These are phyloP conservation scores for Teratosphaeria epicoccoides DNA, from an alignment of 2,329 filamentous ascomycete species.

Conservation along the genomic window DNA sequence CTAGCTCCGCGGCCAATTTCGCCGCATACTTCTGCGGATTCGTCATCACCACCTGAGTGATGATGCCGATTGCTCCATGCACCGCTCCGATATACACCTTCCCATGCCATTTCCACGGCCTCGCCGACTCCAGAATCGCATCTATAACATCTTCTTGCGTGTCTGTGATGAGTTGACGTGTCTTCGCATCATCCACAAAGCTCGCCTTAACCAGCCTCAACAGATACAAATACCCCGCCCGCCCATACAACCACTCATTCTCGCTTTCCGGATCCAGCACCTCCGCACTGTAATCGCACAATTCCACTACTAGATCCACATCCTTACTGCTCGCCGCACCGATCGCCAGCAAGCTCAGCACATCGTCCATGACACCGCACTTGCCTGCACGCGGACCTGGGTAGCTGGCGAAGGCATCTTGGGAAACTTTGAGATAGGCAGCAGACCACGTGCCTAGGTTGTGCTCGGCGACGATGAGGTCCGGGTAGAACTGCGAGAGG, in stretches of 20 bases:
- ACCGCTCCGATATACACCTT: slow-evolving; percentile 55
- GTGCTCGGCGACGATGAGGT: slow-evolving; percentile 36
- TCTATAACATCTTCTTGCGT: slow-evolving; percentile 48
- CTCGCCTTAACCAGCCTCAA: slow-evolving; percentile 52
- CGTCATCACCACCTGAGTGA: slow-evolving; percentile 57
- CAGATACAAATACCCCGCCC: slow-evolving; percentile 58
- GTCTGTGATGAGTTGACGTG: slow-evolving; percentile 42
- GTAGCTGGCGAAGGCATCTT: slow-evolving; percentile 40
- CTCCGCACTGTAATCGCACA: slow-evolving; percentile 41
- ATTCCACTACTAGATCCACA: slow-evolving; percentile 37
- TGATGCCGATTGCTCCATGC: slow-evolving; percentile 58
- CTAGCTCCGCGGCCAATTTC: slow-evolving; percentile 43
- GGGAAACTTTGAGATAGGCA: slow-evolving; percentile 40
- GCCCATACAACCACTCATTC: slow-evolving; percentile 57
- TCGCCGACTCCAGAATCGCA: slow-evolving; percentile 45
- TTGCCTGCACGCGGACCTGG: slow-evolving; percentile 35
- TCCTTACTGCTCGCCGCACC: slow-evolving; percentile 41
- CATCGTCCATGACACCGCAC: slow-evolving; percentile 42
- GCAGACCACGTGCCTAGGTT: slow-evolving; percentile 40
- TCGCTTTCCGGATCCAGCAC: slow-evolving; percentile 37
- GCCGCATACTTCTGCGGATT: slow-evolving; percentile 44
- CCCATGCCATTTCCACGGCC: slow-evolving; percentile 55
- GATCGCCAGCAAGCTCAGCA: slow-evolving; percentile 39
- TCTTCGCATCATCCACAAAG: slow-evolving; percentile 40
- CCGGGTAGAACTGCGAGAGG: slow-evolving; percentile 39